Evolutionary conservation across 768 basidiomycete species (phyloP).

Genomic region (Tricholoma furcatifolium): DNA sequence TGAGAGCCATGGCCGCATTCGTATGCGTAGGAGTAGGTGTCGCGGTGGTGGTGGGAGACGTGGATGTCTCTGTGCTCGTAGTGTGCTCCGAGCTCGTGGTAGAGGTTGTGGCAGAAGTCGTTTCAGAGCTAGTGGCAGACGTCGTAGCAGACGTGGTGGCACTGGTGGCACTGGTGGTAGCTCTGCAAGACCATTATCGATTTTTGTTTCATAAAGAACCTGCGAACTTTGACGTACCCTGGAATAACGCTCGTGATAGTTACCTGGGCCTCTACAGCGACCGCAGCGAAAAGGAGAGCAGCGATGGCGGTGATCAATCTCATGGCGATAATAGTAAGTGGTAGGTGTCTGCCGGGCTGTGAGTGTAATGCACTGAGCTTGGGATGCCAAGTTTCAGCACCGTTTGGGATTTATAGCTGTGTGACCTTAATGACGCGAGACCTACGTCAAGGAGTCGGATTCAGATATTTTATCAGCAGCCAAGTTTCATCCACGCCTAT

Average conservation of each 20-base stretch:
- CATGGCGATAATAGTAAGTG: background rate
- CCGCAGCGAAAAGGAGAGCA: constrained; percentile 6
- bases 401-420: constrained; percentile 6
- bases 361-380: constrained; percentile 8
- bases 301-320: constrained; percentile 1
- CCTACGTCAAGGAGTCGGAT: constrained; percentile 3
- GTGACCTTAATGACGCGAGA: constrained; percentile 7
- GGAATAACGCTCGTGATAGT: constrained; percentile 12
- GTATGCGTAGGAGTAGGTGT: background rate
- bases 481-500: background rate
- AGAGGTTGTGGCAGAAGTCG: background rate
- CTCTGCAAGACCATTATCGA: background rate
- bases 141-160: background rate
- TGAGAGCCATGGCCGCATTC: constrained; percentile 10
- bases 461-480: background rate
- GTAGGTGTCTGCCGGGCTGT: background rate
- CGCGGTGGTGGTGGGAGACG: background rate
- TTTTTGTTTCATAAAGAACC: background rate
- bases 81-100: background rate
- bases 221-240: constrained; percentile 5
- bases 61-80: background rate
- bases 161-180: background rate
- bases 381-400: background rate
- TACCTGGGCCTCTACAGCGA: constrained; percentile 9
- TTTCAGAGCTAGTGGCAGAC: constrained; percentile 1